phyloP scores from a whole-genome alignment of 2,329 filamentous ascomycete genomes.

The Cladorrhinum sp. region DNA sequence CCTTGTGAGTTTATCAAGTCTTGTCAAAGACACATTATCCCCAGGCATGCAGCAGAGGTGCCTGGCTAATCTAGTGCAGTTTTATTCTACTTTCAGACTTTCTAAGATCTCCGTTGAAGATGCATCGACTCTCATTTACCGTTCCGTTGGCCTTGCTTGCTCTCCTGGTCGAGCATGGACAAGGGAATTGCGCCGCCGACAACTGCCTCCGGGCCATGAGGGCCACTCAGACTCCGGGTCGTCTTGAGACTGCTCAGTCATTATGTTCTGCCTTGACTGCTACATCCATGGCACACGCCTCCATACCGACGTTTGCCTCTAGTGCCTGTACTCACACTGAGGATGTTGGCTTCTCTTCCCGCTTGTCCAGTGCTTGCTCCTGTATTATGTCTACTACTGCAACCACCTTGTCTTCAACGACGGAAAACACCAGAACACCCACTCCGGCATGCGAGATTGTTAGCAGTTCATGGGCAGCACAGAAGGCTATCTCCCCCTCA shows the following conservation, averaged over 20 bases:
- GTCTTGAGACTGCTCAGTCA: constrained; percentile 32
- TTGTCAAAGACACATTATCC: not conserved
- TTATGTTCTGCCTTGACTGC: constrained; percentile 33
- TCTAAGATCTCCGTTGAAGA: not conserved
- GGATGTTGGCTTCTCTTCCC: not conserved
- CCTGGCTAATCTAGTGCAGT: not conserved
- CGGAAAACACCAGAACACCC: constrained; percentile 9
- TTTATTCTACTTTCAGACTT: not conserved
- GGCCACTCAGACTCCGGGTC: constrained; percentile 30
- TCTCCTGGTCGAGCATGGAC: constrained; percentile 1
- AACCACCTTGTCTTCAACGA: no score
- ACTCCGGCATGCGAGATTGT: constrained; percentile 21
- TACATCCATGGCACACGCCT: not conserved
- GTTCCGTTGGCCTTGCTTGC: not conserved
- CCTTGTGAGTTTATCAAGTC: no score
- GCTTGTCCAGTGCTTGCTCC: not conserved
- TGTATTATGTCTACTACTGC: no score
- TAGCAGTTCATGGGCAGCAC: constrained; percentile 20
- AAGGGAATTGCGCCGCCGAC: constrained; percentile 33
- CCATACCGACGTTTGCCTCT: constrained; percentile 8
- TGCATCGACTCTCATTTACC: not conserved
- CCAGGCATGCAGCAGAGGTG: not conserved
- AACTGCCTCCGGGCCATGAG: constrained; percentile 39
- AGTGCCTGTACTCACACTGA: constrained; percentile 26
- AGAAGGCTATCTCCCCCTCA: constrained; percentile 7